These are phyloP conservation scores for Paraphoma sp. DNA, from an alignment of 2,329 filamentous ascomycete species.

Conservation along the genomic window DNA sequence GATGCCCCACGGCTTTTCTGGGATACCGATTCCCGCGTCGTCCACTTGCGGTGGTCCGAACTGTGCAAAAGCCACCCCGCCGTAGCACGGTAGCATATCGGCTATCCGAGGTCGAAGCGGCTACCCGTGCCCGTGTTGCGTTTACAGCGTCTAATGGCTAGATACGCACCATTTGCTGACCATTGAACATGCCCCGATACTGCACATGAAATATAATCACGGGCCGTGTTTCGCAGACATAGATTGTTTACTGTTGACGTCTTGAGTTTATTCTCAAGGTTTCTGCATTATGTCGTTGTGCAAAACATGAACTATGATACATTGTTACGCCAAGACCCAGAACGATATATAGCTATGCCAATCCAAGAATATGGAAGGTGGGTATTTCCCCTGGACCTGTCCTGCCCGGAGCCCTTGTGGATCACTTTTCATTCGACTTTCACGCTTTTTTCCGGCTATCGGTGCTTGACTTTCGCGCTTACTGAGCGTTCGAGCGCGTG, in stretches of 20 bases:
- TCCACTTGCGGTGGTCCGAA: constrained; percentile 12
- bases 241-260: constrained; percentile 3
- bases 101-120: constrained; percentile 10
- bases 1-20: constrained; percentile 18
- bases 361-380: constrained; percentile 27
- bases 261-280: constrained; percentile 6
- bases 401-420: constrained; percentile 20
- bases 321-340: constrained; percentile 34
- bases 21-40: constrained; percentile 21
- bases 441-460: neutral
- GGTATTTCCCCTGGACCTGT: constrained; percentile 20
- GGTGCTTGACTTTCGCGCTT: constrained; percentile 2
- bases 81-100: neutral
- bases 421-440: constrained; percentile 1
- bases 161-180: neutral
- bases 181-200: neutral
- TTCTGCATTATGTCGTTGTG: constrained; percentile 23
- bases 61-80: constrained; percentile 4
- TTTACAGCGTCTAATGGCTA: constrained; percentile 12
- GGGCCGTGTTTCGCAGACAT: neutral
- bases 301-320: constrained; percentile 37
- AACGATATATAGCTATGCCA: constrained; percentile 33
- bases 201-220: neutral
- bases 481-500: constrained; percentile 52
- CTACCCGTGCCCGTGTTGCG: constrained; percentile 4